Base-by-base conservation (phyloP, 805 yeast species). In the Kodamaea restingae region DNA sequence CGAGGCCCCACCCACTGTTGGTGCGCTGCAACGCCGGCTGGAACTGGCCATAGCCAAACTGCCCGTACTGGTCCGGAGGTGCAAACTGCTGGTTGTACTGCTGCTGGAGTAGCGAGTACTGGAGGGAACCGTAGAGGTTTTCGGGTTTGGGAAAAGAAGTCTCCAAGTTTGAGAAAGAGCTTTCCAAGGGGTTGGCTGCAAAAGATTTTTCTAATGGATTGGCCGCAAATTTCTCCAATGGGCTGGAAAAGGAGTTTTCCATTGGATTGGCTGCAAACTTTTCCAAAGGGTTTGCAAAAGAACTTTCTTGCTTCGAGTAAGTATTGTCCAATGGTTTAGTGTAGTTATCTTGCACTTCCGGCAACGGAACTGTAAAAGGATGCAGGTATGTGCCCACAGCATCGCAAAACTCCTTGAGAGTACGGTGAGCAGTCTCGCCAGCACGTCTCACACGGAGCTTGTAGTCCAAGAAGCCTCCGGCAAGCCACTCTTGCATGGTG, bases 401-500 rank as follows among this genome's bases (percentile, higher is more conserved):
- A 18, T 63, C 64, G 45, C 78, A 71, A 41, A 84, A 71, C 9
- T 74, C 77, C 15, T 68, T 70, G 42, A 88, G 65, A 0, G 82
- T 60, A 25, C 63, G 64, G 55, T 63, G 84, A 10, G 48, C 53
- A 0, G 55, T 35, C 43, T 81, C 87, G 33, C 73, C 82, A 15
- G 67, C 73, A 22, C 91, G 73, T 40, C 83, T 71, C 40, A 88
- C 63, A 29, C 63, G 61, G 45, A 87, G 64, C 42, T 71, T 77
- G 8, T 65, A 67, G 28, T 64, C 64, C 48, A 86, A 67, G 60
- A 81, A 84, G 2, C 79, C 77, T 31, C 71, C 73, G 7, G 73
- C 53, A 42, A 73, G 77, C 96, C 96, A 87, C 37, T 67, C 77
- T 47, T 84, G 90, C 96, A 87, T 87, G 60, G 73, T 61, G 18